Evolutionary conservation across 2,329 filamentous ascomycete genomes (phyloP).

Genomic region (Gremmenia infestans): DNA sequence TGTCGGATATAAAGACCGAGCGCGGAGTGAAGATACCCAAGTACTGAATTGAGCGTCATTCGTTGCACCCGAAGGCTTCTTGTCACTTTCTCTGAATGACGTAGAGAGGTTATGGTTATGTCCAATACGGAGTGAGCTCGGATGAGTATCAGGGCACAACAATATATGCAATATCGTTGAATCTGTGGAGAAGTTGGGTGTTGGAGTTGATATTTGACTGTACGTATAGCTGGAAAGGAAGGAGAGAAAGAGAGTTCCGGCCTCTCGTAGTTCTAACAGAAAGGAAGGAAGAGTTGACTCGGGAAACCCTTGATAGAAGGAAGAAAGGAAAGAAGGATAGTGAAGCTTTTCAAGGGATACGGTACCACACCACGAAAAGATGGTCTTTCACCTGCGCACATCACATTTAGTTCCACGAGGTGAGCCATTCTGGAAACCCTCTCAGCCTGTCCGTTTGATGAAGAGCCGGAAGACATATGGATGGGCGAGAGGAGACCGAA

Average conservation of each 20-base stretch:
- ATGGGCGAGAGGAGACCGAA: neutral
- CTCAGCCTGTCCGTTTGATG: neutral
- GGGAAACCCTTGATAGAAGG: neutral
- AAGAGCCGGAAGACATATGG: neutral
- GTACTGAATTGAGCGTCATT: neutral
- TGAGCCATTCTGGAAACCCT: neutral
- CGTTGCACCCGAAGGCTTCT: neutral
- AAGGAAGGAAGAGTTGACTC: neutral
- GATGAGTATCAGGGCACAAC: neutral
- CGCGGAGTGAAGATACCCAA: conserved; percentile 10
- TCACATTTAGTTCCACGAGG: neutral
- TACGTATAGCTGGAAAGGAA: neutral
- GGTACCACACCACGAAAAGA: neutral
- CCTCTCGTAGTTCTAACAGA: neutral
- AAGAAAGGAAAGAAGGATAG: neutral
- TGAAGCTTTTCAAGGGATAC: neutral
- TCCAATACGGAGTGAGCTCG: neutral
- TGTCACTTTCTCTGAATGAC: neutral
- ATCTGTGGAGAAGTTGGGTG: neutral
- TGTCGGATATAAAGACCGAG: conserved; percentile 19
- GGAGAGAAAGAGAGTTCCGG: neutral
- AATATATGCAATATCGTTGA: neutral
- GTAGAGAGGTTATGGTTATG: neutral
- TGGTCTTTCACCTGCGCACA: neutral
- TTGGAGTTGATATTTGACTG: neutral